Evolutionary conservation across 441 rosid species (phyloP).

Genomic region (Erodium moschatum): DNA sequence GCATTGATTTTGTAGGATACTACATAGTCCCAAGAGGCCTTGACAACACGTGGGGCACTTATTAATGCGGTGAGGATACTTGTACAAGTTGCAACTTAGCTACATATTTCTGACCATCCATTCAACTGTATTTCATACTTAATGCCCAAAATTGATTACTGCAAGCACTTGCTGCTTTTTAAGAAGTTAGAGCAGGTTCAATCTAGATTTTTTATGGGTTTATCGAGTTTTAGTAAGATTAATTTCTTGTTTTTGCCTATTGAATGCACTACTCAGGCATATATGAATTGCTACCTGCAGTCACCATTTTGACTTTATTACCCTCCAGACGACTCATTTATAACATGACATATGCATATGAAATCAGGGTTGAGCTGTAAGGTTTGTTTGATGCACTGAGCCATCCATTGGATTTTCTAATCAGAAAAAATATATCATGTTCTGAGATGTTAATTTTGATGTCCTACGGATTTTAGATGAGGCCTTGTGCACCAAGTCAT

Average conservation of each 20-base stretch:
- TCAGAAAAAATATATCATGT: too few relatives aligned
- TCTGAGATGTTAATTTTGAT: too few relatives aligned
- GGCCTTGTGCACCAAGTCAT: neutral
- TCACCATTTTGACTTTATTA: neutral
- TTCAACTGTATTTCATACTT: neutral
- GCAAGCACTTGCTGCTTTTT: too few relatives aligned
- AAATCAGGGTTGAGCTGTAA: neutral
- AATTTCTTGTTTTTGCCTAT: neutral
- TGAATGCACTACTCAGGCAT: neutral
- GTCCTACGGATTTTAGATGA: neutral
- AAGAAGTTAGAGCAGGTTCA: neutral
- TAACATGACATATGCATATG: neutral
- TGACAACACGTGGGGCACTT: too few relatives aligned
- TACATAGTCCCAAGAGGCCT: too few relatives aligned
- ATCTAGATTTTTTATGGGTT: neutral
- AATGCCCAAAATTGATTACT: neutral
- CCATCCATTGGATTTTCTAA: neutral
- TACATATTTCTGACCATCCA: neutral
- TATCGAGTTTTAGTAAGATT: too few relatives aligned
- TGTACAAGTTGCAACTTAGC: too few relatives aligned
- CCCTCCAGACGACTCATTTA: neutral
- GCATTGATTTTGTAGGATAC: neutral
- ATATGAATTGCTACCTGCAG: neutral
- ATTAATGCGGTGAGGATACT: too few relatives aligned
- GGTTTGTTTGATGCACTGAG: neutral